A percentile compares a stretch with the other conserved stretches of the same genome.
Evolutionary conservation across 2,329 filamentous ascomycete genomes (phyloP).

Genomic region (Diaporthe sp.): DNA sequence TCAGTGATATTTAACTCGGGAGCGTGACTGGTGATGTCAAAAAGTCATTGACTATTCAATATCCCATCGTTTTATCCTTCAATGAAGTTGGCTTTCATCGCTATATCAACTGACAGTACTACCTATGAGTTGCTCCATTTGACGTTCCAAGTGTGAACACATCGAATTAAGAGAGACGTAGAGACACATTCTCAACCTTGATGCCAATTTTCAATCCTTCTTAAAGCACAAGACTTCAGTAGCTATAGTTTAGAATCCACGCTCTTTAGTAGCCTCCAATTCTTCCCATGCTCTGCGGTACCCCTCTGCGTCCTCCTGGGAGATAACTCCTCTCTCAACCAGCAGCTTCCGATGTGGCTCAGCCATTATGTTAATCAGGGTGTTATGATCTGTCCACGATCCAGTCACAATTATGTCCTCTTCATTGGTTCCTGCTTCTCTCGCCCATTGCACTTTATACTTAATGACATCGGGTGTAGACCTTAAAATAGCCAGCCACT

Average conservation of each 20-base stretch:
- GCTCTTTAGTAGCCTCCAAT: not conserved
- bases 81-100: not conserved
- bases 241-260: not conserved
- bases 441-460: not conserved
- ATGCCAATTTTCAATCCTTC: not conserved
- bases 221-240: not conserved
- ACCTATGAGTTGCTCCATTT: no score
- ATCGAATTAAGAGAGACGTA: not conserved
- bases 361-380: not conserved
- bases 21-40: not conserved
- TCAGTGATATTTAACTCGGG: not conserved
- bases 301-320: not conserved
- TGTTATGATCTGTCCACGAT: not conserved
- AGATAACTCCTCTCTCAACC: not conserved
- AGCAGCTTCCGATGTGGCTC: not conserved
- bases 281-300: not conserved
- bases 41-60: not conserved
- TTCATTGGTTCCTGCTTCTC: not conserved
- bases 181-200: not conserved
- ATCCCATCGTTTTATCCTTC: not conserved
- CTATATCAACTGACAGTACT: not conserved
- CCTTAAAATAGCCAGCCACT: no score
- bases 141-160: not conserved
- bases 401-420: not conserved
- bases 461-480: not conserved